A percentile compares a stretch with the other conserved stretches of the same genome.
Conservation (phyloP, 495 filamentous ascomycete genomes). For the Talaromyces borbonicus region DNA sequence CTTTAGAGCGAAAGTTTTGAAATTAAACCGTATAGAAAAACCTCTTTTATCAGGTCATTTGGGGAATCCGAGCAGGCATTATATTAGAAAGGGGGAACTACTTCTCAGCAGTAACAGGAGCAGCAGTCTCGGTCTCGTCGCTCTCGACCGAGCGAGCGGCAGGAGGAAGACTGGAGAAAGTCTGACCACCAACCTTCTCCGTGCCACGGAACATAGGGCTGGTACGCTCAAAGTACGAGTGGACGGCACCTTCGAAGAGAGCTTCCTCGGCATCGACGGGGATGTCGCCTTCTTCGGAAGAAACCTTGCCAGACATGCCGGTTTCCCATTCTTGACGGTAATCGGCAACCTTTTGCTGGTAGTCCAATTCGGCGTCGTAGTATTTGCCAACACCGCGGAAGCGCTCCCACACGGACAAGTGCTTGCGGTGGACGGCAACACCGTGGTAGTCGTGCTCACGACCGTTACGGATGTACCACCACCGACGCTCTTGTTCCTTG, state of each 20-base stretch:
- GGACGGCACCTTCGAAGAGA: constrained; percentile 35
- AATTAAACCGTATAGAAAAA: background rate
- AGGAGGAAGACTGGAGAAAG: constrained; percentile 31
- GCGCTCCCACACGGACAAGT: constrained; percentile 76
- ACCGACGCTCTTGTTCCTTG: constrained; percentile 88
- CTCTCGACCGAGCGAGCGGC: constrained; percentile 17
- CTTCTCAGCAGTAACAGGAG: background rate
- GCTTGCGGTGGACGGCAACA: constrained; percentile 74
- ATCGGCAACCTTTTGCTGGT: constrained; percentile 68
- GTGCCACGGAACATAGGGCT: constrained; percentile 40
- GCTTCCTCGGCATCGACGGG: constrained; percentile 30
- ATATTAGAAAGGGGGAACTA: no score
- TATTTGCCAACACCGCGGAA: constrained; percentile 56
- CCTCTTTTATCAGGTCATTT: no score
- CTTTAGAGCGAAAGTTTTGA: no score
- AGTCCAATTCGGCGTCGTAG: constrained; percentile 72
- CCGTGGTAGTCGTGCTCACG: constrained; percentile 75
- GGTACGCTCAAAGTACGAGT: constrained; percentile 40
- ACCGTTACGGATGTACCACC: constrained; percentile 66
- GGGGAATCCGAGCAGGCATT: no score
- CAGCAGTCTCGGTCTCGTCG: constrained; percentile 1
- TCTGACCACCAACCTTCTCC: constrained; percentile 25
- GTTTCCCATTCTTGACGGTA: constrained; percentile 59
- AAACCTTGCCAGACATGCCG: constrained; percentile 34
- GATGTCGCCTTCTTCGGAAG: constrained; percentile 35